Evolutionary conservation across 2,329 filamentous ascomycete species (phyloP).

Genomic region (Ceratocystis albifundus): DNA sequence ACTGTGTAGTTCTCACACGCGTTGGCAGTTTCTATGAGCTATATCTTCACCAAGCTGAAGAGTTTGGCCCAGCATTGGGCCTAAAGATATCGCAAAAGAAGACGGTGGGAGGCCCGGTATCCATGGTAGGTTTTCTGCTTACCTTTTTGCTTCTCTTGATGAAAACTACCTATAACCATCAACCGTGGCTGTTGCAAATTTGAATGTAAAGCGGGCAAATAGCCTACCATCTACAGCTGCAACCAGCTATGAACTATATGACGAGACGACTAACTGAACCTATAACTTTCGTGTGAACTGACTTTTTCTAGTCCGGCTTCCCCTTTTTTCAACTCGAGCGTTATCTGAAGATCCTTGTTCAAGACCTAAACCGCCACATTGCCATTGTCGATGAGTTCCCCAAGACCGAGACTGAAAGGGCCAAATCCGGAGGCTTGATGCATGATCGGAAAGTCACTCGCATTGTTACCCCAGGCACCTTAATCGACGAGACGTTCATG

Average conservation of each 20-base stretch:
- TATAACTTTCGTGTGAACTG: neutral
- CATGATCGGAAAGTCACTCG: conserved; percentile 77
- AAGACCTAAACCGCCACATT: conserved; percentile 81
- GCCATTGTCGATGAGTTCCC: conserved; percentile 90
- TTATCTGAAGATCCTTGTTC: conserved; percentile 83
- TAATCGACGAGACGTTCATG: conserved; percentile 97
- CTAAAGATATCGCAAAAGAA: conserved; percentile 75
- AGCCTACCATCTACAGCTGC: neutral
- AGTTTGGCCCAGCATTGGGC: conserved; percentile 74
- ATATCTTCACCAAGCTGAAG: conserved; percentile 90
- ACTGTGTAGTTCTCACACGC: conserved; percentile 81
- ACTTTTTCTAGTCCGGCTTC: conserved; percentile 61
- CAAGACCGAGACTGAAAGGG: conserved; percentile 52
- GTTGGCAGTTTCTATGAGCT: conserved; percentile 96
- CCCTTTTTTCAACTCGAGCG: conserved; percentile 86
- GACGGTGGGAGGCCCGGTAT: conserved; percentile 63
- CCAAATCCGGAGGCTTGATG: conserved; percentile 58
- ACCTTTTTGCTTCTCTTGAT: conserved; percentile 24
- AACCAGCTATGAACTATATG: neutral
- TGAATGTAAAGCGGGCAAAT: no score
- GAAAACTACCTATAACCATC: neutral
- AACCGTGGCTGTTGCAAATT: neutral
- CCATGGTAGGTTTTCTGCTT: conserved; percentile 54
- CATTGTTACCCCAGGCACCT: conserved; percentile 83
- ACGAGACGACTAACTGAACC: neutral